Evolutionary conservation across 2,329 filamentous ascomycete genomes (phyloP).

Genomic region (Phialophora chinensis): DNA sequence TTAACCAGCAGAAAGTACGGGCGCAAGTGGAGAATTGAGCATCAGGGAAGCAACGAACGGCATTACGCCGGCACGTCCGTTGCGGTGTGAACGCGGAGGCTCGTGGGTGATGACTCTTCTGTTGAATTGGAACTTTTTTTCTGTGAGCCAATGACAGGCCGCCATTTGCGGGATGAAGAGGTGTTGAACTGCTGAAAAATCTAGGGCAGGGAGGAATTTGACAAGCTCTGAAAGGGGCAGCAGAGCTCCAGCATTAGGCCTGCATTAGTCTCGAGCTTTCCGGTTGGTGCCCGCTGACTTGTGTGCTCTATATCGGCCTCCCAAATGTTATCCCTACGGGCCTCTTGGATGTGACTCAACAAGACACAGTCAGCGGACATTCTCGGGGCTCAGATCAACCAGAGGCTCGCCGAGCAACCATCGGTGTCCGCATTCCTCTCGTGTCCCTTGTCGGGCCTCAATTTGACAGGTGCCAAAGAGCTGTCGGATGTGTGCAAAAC

Average conservation of each 20-base stretch:
- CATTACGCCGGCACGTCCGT: conserved; percentile 4
- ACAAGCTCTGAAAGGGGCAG: conserved; percentile 11
- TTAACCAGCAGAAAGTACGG: conserved; percentile 5
- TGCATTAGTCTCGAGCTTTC: conserved; percentile 17
- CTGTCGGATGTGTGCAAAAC: conserved; percentile 11
- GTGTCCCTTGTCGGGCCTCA: not conserved
- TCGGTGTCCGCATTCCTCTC: not conserved
- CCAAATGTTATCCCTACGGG: not conserved
- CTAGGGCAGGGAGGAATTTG: not conserved
- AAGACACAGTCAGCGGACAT: conserved; percentile 12
- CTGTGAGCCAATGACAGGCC: conserved; percentile 14
- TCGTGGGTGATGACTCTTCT: conserved; percentile 4
- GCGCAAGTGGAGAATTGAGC: conserved; percentile 17
- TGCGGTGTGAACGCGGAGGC: conserved; percentile 7
- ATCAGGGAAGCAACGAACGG: conserved; percentile 9
- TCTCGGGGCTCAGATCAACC: not conserved
- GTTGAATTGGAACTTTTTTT: conserved; percentile 7
- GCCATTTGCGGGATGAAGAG: conserved; percentile 12
- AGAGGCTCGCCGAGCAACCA: not conserved
- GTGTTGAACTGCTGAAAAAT: conserved; percentile 10
- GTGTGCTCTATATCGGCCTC: conserved; percentile 11
- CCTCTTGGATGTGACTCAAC: not conserved
- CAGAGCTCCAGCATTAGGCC: conserved; percentile 1
- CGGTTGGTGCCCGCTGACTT: conserved; percentile 10
- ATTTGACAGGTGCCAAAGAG: not conserved